A percentile compares a stretch with the other conserved stretches of the same genome.
Evolutionary conservation across 1,284 basidiomycete genomes (phyloP).

Genomic region (Heterobasidion annosum): DNA sequence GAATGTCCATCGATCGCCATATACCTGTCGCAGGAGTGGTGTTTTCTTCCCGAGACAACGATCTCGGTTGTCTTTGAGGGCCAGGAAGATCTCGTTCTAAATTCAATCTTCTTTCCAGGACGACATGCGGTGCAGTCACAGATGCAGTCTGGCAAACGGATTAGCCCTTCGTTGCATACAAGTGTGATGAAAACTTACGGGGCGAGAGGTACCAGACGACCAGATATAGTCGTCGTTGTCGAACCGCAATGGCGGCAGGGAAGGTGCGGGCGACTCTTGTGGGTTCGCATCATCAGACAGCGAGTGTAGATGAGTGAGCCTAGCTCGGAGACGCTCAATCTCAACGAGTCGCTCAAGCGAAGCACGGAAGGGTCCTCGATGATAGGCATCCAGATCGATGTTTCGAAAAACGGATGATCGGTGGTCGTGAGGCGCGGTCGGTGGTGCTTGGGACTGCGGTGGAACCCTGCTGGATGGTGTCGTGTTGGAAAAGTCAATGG

Average conservation of each 20-base stretch:
- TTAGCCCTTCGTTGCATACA: not conserved
- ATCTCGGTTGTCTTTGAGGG: no score
- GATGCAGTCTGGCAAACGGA: no score
- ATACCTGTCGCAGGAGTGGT: no score
- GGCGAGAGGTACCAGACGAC: not conserved
- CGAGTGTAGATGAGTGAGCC: conserved; percentile 8
- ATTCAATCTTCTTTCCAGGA: no score
- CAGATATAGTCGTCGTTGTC: conserved; percentile 8
- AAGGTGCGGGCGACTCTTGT: conserved; percentile 9
- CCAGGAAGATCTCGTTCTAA: no score
- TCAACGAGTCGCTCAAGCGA: conserved; percentile 26
- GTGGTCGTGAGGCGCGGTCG: not conserved
- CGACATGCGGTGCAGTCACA: no score
- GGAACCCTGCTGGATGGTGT: not conserved
- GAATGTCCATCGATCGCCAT: no score
- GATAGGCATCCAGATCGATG: conserved; percentile 27
- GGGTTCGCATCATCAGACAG: conserved; percentile 1
- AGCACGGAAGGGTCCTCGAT: conserved; percentile 34
- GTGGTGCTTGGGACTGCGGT: not conserved
- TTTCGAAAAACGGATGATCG: conserved; percentile 5
- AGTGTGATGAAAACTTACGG: not conserved
- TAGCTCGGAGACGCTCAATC: conserved; percentile 12
- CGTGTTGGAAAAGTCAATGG: not conserved
- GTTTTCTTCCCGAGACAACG: no score
- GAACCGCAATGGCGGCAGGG: conserved; percentile 16